A percentile compares a stretch with the other conserved stretches of the same genome.
These are phyloP conservation scores for Cynanchum wilfordii DNA, from an alignment of 257 asterid genomes.

Conservation along the genomic window DNA sequence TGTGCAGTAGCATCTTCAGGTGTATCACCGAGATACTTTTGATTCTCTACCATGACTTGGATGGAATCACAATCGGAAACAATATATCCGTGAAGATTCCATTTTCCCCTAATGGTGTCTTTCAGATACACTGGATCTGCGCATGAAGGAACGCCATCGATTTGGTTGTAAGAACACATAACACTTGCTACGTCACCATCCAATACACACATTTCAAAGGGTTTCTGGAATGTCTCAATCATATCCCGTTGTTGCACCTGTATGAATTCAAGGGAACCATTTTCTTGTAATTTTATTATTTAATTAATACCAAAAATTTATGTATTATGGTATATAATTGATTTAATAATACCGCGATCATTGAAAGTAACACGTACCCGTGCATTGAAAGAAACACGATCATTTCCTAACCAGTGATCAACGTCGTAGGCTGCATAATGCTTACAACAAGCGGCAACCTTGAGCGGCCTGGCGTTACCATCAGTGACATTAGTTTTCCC, in stretches of 20 bases:
- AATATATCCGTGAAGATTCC: slow-evolving; percentile 48
- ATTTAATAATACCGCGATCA: no score
- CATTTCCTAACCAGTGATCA: slow-evolving; percentile 4
- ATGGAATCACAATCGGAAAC: slow-evolving; percentile 51
- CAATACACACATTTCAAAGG: slow-evolving; percentile 47
- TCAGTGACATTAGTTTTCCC: slow-evolving; percentile 22
- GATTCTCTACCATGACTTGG: slow-evolving; percentile 26
- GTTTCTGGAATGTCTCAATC: slow-evolving; percentile 40
- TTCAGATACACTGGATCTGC: slow-evolving; percentile 35
- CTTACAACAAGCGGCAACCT: slow-evolving; percentile 10
- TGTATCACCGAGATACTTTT: slow-evolving; percentile 24
- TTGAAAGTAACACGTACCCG: slow-evolving; percentile 9
- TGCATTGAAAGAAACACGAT: slow-evolving; percentile 16
- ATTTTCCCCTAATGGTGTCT: slow-evolving; percentile 33
- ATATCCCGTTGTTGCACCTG: slow-evolving; percentile 7
- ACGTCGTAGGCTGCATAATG: slow-evolving; percentile 9
- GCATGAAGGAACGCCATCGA: slow-evolving; percentile 47
- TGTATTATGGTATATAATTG: no score
- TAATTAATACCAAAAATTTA: slow-evolving; percentile 1
- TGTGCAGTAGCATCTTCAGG: slow-evolving; percentile 44
- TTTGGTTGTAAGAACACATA: slow-evolving; percentile 47
- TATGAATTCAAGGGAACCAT: no score
- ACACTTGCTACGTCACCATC: slow-evolving; percentile 39
- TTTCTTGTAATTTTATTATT: no score
- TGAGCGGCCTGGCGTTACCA: slow-evolving; percentile 2